Evolutionary conservation across 1,284 basidiomycete genomes (phyloP).

Genomic region (Leccinum huronense): DNA sequence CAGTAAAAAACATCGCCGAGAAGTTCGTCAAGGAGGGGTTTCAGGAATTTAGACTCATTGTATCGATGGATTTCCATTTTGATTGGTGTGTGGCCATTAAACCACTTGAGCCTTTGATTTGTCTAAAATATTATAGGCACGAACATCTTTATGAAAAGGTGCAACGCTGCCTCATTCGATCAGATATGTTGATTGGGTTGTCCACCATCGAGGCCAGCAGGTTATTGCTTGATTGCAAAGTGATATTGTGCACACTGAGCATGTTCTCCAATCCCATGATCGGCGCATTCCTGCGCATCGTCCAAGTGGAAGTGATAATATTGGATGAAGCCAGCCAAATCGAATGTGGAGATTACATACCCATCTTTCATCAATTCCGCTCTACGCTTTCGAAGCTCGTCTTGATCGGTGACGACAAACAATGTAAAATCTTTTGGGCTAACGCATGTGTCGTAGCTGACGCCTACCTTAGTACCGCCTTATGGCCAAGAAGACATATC

Average conservation of each 20-base stretch:
- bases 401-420: slow-evolving; percentile 75
- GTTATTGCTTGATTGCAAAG: slow-evolving; percentile 42
- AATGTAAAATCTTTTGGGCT: slow-evolving; percentile 46
- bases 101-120: background rate
- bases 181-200: slow-evolving; percentile 41
- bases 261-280: slow-evolving; percentile 42
- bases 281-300: slow-evolving; percentile 33
- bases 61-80: slow-evolving; percentile 44
- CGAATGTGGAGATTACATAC: slow-evolving; percentile 58
- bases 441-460: background rate
- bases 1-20: slow-evolving; percentile 55
- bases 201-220: slow-evolving; percentile 18
- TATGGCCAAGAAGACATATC: slow-evolving; percentile 44
- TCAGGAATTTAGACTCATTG: slow-evolving; percentile 40
- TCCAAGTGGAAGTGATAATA: slow-evolving; percentile 53
- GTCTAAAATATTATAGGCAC: slow-evolving; percentile 50
- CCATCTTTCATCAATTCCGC: slow-evolving; percentile 47
- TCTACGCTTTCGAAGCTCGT: slow-evolving; percentile 57
- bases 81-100: slow-evolving; percentile 51
- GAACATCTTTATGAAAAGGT: slow-evolving; percentile 62
- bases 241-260: slow-evolving; percentile 56
- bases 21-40: slow-evolving; percentile 41
- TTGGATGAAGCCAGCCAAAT: slow-evolving; percentile 70
- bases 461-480: slow-evolving; percentile 43
- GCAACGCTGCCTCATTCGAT: slow-evolving; percentile 47